Evolutionary conservation across 169 alveolate genomes (phyloP).

Genomic region (Cryptosporidium meleagridis): DNA sequence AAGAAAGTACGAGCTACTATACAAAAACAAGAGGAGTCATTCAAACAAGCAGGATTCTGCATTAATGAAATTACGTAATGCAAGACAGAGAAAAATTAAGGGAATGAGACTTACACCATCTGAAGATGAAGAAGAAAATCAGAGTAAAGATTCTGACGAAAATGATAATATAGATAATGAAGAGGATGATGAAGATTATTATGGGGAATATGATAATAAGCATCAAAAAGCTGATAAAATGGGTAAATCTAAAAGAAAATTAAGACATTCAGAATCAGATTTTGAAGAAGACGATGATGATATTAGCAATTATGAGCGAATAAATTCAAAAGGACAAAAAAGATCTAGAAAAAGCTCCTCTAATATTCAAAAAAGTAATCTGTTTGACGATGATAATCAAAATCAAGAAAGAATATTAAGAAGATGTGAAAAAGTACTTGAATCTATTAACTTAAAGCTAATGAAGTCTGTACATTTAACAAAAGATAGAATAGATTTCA

Average conservation of each 20-base stretch:
- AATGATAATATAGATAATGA: background rate
- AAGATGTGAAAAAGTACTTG: conserved; percentile 35
- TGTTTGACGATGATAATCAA: conserved; percentile 37
- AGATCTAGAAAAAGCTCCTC: background rate
- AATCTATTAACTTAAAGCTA: conserved; percentile 29
- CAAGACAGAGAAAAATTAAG: conserved; percentile 48
- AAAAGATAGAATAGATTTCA: conserved; percentile 48
- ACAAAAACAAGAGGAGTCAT: conserved; percentile 35
- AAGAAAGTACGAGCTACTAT: conserved; percentile 56
- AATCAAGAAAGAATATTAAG: conserved; percentile 20
- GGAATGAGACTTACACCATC: conserved; percentile 21
- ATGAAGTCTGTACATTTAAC: conserved; percentile 63
- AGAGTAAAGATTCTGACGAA: background rate
- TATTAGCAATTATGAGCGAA: background rate
- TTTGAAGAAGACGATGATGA: conserved; percentile 3
- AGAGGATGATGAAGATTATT: background rate
- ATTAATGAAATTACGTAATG: conserved; percentile 43
- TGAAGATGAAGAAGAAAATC: conserved; percentile 8
- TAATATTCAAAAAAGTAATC: background rate
- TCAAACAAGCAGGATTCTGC: conserved; percentile 69
- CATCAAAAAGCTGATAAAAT: background rate
- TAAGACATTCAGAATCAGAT: background rate
- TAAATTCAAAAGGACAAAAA: background rate
- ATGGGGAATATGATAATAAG: background rate
- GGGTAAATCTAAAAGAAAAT: background rate